phyloP scores from a whole-genome alignment of 2,329 filamentous ascomycete genomes.

The Cladosporium sp. region DNA sequence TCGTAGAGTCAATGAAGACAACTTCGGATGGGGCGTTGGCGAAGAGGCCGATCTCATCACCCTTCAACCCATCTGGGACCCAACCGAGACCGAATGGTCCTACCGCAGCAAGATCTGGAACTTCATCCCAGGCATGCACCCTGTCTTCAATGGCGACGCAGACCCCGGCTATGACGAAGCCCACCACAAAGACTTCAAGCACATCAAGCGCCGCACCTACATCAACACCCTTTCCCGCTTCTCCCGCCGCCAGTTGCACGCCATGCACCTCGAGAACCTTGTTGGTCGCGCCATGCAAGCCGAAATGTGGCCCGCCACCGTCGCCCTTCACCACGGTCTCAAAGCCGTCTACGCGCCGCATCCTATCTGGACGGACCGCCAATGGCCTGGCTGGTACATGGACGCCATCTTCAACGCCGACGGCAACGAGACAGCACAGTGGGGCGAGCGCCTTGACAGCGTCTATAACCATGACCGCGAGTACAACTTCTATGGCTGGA shows the following conservation, averaged over 20 bases:
- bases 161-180: conserved; percentile 56
- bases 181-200: conserved; percentile 51
- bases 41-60: conserved; percentile 92
- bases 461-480: conserved; percentile 67
- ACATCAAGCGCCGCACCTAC: conserved; percentile 71
- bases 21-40: conserved; percentile 81
- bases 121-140: conserved; percentile 58
- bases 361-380: conserved; percentile 81
- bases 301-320: conserved; percentile 92
- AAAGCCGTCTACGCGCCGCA: conserved; percentile 93
- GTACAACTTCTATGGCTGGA: conserved; percentile 83
- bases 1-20: conserved; percentile 73
- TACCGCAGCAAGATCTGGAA: conserved; percentile 55
- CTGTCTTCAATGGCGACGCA: conserved; percentile 75
- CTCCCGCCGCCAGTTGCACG: conserved; percentile 73
- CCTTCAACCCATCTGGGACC: conserved; percentile 89
- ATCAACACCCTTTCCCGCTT: conserved; percentile 89
- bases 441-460: conserved; percentile 46
- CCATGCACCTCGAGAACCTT: conserved; percentile 90
- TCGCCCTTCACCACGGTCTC: conserved; percentile 85
- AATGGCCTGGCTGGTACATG: conserved; percentile 79
- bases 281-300: conserved; percentile 89
- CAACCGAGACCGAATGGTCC: conserved; percentile 79
- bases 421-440: conserved; percentile 56
- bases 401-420: conserved; percentile 76